Conservation (phyloP, 2,329 filamentous ascomycete species). For the Emergomyces pasteurianus region DNA sequence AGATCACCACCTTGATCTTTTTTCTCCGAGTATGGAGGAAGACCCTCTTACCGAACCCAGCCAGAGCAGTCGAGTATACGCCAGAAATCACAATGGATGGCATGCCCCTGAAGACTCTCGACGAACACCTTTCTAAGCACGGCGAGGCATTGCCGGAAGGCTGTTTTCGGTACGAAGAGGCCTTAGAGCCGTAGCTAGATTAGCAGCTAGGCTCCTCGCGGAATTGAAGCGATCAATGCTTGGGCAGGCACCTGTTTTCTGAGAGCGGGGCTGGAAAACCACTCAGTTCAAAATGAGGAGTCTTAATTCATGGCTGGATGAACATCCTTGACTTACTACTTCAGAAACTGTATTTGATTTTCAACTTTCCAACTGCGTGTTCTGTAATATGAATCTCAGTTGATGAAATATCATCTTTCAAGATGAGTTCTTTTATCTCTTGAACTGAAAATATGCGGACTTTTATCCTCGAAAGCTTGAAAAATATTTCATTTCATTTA, state of each 20-base stretch:
- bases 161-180: too few relatives aligned
- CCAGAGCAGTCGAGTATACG: too few relatives aligned
- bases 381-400: background rate
- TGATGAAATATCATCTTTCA: background rate
- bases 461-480: background rate
- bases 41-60: too few relatives aligned
- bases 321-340: background rate
- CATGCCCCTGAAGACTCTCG: too few relatives aligned
- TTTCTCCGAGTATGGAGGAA: too few relatives aligned
- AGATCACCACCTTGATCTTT: too few relatives aligned
- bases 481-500: background rate
- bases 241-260: background rate
- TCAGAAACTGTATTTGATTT: background rate
- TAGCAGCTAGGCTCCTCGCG: too few relatives aligned
- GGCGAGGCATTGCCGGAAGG: too few relatives aligned
- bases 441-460: background rate
- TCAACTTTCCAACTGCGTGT: constrained; percentile 1
- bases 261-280: background rate
- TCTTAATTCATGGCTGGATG: background rate
- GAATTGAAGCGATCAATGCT: too few relatives aligned
- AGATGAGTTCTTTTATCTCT: background rate
- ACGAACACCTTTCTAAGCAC: too few relatives aligned
- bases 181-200: too few relatives aligned
- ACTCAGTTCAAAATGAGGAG: background rate
- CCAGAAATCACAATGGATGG: too few relatives aligned